Conservation (phyloP, 2,329 filamentous ascomycete species). For the Ceratocystis harringtonii region DNA sequence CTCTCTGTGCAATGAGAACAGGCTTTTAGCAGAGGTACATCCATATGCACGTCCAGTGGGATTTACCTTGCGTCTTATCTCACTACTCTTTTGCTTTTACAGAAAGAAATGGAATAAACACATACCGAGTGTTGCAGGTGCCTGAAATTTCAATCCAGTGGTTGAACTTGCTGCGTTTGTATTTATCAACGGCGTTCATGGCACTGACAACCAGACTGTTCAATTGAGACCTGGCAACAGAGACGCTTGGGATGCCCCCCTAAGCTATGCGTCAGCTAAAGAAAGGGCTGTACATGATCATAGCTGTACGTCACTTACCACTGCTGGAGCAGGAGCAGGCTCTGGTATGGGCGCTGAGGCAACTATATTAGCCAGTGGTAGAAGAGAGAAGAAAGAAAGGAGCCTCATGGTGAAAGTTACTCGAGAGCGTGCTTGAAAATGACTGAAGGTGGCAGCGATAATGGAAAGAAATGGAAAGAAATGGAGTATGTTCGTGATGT, state of each 20-base stretch:
- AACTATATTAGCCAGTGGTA: slow-evolving; percentile 21
- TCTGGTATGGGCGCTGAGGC: slow-evolving; percentile 21
- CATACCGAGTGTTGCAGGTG: slow-evolving; percentile 50
- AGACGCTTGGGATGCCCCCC: slow-evolving; percentile 47
- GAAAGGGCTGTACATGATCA: not conserved
- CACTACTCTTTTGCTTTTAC: too few relatives aligned
- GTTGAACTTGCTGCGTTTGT: slow-evolving; percentile 53
- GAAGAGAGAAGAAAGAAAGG: slow-evolving; percentile 20
- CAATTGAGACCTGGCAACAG: slow-evolving; percentile 43
- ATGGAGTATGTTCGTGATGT: not conserved
- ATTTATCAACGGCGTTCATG: slow-evolving; percentile 39
- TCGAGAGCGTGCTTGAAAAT: not conserved
- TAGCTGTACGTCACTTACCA: not conserved
- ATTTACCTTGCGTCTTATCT: not conserved
- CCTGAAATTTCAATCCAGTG: slow-evolving; percentile 54
- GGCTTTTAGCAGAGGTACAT: not conserved
- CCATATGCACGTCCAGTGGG: not conserved
- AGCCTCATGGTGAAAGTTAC: slow-evolving; percentile 23
- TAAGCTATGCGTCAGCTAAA: slow-evolving; percentile 19
- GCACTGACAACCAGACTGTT: slow-evolving; percentile 41
- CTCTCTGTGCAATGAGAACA: slow-evolving; percentile 30
- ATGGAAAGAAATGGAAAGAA: not conserved
- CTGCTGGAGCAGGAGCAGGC: slow-evolving; percentile 21
- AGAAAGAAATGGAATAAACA: not conserved
- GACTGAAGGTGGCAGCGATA: not conserved